Percentiles rank a stretch among this genome's conserved stretches.
Conservation (phyloP, 139 green algal species). For the Spirogloea muscicola region DNA sequence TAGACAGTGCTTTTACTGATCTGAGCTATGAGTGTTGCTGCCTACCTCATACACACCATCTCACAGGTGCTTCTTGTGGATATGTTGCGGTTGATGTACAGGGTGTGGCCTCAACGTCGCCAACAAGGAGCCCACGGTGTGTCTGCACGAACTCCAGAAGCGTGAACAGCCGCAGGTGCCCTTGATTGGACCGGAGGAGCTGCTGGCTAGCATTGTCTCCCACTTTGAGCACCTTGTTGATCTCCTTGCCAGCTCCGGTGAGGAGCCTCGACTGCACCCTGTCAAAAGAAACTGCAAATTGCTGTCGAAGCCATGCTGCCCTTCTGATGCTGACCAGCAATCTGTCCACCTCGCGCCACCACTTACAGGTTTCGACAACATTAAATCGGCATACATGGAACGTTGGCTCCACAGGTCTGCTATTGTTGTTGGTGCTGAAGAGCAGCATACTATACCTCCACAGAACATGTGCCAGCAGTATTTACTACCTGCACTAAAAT, state of each 20-base stretch:
- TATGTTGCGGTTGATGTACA: neutral
- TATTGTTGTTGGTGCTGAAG: too few species aligned
- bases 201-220: slow-evolving; percentile 55
- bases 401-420: slow-evolving; percentile 34
- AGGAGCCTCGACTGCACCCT: too few species aligned
- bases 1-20: too few species aligned
- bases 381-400: slow-evolving; percentile 19
- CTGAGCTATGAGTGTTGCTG: neutral
- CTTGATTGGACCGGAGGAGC: slow-evolving; percentile 7
- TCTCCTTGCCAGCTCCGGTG: too few species aligned
- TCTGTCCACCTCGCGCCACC: too few species aligned
- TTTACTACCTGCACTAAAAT: too few species aligned
- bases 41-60: neutral
- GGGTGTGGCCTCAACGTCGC: slow-evolving; percentile 84
- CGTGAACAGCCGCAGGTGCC: neutral
- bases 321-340: neutral
- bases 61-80: neutral
- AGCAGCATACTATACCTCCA: too few species aligned
- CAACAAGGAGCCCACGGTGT: slow-evolving; percentile 86
- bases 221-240: too few species aligned
- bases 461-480: too few species aligned
- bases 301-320: too few species aligned
- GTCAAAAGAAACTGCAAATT: too few species aligned
- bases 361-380: slow-evolving; percentile 29
- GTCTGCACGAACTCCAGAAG: slow-evolving; percentile 68